phyloP scores from a whole-genome alignment of 305 asterid genomes.

The Stenogyne calaminthoides region DNA sequence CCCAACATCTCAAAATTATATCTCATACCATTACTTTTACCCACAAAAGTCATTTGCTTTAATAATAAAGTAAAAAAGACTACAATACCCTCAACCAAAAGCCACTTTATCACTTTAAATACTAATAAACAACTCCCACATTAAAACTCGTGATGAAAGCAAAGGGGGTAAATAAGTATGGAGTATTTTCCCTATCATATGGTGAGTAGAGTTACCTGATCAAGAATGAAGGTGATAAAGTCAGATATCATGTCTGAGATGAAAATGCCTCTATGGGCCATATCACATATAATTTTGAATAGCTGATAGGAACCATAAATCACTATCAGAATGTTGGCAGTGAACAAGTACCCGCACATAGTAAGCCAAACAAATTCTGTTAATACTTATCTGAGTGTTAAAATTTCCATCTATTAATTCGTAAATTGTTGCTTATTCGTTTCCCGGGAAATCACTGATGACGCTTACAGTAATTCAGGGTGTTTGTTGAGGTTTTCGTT shows the following conservation, averaged over 20 bases:
- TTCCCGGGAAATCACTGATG: neutral
- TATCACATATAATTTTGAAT: conserved; percentile 21
- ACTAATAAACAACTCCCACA: too few relatives aligned
- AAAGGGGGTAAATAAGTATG: too few relatives aligned
- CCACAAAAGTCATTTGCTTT: too few relatives aligned
- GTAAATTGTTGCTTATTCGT: too few relatives aligned
- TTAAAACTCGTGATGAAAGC: too few relatives aligned
- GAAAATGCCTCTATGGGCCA: conserved; percentile 51
- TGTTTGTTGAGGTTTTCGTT: conserved; percentile 10
- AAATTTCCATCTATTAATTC: neutral
- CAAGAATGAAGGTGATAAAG: conserved; percentile 59
- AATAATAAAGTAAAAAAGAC: too few relatives aligned
- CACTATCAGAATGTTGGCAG: conserved; percentile 42
- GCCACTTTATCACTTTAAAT: too few relatives aligned
- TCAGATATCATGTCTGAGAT: conserved; percentile 64
- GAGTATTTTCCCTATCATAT: neutral
- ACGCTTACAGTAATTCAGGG: conserved; percentile 27
- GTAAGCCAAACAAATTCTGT: conserved; percentile 13
- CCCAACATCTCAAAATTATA: too few relatives aligned
- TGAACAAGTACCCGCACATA: conserved; percentile 55
- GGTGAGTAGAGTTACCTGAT: conserved; percentile 48
- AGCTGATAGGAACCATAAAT: conserved; percentile 37
- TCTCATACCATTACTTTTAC: too few relatives aligned
- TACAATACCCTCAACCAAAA: too few relatives aligned
- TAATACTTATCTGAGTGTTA: neutral